phyloP scores from a whole-genome alignment of 140 eudicot species.

The Stevia rebaudiana region DNA sequence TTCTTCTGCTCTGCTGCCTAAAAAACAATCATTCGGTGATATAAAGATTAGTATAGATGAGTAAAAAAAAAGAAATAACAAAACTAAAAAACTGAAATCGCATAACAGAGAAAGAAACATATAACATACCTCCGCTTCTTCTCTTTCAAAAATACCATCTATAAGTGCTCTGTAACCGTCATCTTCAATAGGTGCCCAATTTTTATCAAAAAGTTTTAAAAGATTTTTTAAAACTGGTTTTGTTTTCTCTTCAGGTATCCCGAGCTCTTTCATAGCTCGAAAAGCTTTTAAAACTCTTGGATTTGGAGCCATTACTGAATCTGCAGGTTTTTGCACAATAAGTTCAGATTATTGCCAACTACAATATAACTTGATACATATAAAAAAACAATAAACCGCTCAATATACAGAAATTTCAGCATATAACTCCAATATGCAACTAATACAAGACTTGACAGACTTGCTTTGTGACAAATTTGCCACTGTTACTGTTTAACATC shows the following conservation, averaged over 20 bases:
- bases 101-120: not conserved
- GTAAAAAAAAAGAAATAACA: not conserved
- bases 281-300: slow-evolving; percentile 61
- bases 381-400: not conserved
- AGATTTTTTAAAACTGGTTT: slow-evolving; percentile 75
- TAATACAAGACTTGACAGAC: not conserved
- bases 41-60: not conserved
- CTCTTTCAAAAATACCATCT: slow-evolving; percentile 79
- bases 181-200: slow-evolving; percentile 80
- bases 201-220: slow-evolving; percentile 60
- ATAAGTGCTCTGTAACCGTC: slow-evolving; percentile 85
- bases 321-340: slow-evolving; percentile 1
- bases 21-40: slow-evolving; percentile 14
- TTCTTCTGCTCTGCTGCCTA: slow-evolving; percentile 51
- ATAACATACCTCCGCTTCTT: slow-evolving; percentile 48
- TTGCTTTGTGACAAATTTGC: not conserved
- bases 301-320: slow-evolving; percentile 50
- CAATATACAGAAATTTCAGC: not conserved
- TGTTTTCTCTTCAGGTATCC: slow-evolving; percentile 62
- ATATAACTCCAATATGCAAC: not conserved
- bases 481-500: not conserved
- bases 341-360: slow-evolving; percentile 5
- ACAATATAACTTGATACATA: not conserved
- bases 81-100: not conserved
- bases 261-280: slow-evolving; percentile 69